These are phyloP conservation scores for Alternaria ethzedia DNA, from an alignment of 2,329 filamentous ascomycete genomes.

Conservation along the genomic window DNA sequence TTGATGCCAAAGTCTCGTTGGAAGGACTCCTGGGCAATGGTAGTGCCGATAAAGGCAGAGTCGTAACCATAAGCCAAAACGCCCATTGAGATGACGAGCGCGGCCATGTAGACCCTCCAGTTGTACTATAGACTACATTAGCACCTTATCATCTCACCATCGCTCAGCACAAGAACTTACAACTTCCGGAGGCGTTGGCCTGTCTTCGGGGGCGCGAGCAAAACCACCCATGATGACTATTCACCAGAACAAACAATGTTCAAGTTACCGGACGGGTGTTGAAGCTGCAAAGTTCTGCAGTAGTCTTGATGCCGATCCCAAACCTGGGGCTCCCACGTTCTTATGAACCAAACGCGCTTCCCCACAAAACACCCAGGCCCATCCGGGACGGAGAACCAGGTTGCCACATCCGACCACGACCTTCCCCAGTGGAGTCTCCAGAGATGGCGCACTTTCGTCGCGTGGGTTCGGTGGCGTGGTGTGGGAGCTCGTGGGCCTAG, in stretches of 20 bases:
- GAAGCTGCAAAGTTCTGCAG: constrained; percentile 1
- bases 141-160: neutral
- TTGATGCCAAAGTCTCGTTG: constrained; percentile 50
- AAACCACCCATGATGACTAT: constrained; percentile 44
- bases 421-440: constrained; percentile 27
- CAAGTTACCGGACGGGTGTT: neutral
- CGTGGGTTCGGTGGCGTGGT: constrained; percentile 17
- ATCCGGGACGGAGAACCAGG: constrained; percentile 12
- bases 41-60: constrained; percentile 62
- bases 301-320: constrained; percentile 18
- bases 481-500: constrained; percentile 8
- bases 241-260: neutral
- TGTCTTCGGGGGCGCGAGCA: constrained; percentile 60
- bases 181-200: constrained; percentile 62
- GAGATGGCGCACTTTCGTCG: constrained; percentile 15
- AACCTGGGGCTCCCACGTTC: constrained; percentile 30
- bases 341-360: constrained; percentile 26
- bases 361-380: constrained; percentile 26
- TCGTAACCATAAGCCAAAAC: constrained; percentile 57
- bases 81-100: constrained; percentile 58
- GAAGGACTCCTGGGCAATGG: constrained; percentile 59
- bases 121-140: constrained; percentile 50
- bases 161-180: constrained; percentile 22
- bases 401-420: constrained; percentile 20
- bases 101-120: constrained; percentile 57